phyloP scores from a whole-genome alignment of 2,329 filamentous ascomycete genomes.

The Colletotrichum navitas region DNA sequence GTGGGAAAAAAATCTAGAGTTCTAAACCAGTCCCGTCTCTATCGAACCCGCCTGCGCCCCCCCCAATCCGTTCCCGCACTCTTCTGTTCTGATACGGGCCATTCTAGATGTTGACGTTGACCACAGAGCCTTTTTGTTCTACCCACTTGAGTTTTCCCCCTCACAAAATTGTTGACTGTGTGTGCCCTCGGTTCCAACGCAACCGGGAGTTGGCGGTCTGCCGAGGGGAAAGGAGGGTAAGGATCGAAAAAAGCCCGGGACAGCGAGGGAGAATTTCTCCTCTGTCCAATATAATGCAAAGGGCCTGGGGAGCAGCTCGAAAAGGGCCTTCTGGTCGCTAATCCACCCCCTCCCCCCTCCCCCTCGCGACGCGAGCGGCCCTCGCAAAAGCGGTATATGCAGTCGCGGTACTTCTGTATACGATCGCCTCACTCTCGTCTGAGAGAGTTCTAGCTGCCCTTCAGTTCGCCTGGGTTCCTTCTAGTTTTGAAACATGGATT shows the following conservation, averaged over 20 bases:
- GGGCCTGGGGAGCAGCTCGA: neutral
- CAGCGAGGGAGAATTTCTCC: constrained; percentile 19
- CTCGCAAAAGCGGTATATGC: neutral
- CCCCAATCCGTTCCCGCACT: neutral
- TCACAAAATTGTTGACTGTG: neutral
- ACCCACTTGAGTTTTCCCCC: neutral
- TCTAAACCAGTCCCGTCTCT: neutral
- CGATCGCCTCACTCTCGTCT: neutral
- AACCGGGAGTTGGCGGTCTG: neutral
- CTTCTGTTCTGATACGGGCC: neutral
- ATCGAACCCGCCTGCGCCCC: neutral
- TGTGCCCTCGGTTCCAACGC: neutral
- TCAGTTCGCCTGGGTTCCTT: neutral
- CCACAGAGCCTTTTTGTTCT: neutral
- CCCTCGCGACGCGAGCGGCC: neutral
- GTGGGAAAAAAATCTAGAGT: neutral
- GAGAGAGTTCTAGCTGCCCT: neutral
- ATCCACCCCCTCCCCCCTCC: neutral
- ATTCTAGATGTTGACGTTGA: neutral
- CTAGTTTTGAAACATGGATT: neutral
- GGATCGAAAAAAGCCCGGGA: neutral
- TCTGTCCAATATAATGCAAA: neutral
- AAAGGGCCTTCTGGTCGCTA: neutral
- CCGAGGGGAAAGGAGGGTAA: neutral
- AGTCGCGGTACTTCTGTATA: constrained; percentile 7